Conservation (phyloP, 2,329 filamentous ascomycete genomes). For the Colletotrichum sp. region DNA sequence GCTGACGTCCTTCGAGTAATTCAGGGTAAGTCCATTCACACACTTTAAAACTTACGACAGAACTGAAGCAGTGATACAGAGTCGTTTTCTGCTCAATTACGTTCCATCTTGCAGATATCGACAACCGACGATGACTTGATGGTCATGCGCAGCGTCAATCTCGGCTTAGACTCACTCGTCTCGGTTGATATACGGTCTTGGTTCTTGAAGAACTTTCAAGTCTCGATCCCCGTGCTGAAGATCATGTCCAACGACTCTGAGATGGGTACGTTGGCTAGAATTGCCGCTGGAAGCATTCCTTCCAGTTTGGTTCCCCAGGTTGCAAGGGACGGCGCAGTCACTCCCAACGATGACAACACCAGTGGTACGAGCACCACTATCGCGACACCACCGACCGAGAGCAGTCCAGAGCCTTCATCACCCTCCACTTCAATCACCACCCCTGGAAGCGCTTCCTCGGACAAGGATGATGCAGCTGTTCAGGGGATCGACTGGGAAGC, state of each 20-base stretch:
- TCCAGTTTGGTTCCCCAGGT: background rate
- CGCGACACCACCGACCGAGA: background rate
- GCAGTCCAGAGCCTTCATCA: background rate
- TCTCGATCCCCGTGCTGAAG: conserved; percentile 48
- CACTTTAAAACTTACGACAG: background rate
- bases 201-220: conserved; percentile 48
- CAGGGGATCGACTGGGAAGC: conserved; percentile 23
- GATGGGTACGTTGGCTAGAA: background rate
- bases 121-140: conserved; percentile 5
- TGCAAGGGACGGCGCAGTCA: background rate
- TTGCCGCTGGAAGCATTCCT: background rate
- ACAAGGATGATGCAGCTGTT: background rate
- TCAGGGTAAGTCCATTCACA: background rate
- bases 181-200: conserved; percentile 45
- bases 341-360: background rate
- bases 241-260: background rate
- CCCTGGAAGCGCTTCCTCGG: background rate
- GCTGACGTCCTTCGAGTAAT: background rate
- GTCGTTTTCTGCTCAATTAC: background rate
- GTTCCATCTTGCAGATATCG: conserved; percentile 20
- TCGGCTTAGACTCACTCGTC: conserved; percentile 31
- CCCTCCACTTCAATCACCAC: background rate
- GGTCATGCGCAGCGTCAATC: conserved; percentile 8
- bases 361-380: conserved; percentile 24
- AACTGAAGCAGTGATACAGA: background rate